A percentile compares a stretch with the other conserved stretches of the same genome.
Evolutionary conservation across 2,329 filamentous ascomycete species (phyloP).

Genomic region (Xylogone sp.): DNA sequence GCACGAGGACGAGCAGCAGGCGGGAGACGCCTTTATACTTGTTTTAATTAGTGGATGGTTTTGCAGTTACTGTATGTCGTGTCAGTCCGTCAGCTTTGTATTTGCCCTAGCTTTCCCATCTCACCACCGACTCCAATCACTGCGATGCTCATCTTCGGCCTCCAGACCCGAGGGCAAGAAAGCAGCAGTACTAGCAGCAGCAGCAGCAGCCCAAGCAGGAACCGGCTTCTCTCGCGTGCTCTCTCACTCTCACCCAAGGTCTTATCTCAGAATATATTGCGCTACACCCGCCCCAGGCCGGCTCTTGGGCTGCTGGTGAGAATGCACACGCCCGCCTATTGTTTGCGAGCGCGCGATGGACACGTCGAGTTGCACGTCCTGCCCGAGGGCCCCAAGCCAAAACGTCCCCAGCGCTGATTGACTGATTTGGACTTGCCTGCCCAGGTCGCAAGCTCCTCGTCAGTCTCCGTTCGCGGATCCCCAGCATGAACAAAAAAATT

Average conservation of each 20-base stretch:
- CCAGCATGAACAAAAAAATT: neutral
- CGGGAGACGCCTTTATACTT: neutral
- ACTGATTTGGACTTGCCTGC: no score
- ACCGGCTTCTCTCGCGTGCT: no score
- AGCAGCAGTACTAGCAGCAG: no score
- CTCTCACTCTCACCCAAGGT: no score
- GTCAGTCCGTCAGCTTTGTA: neutral
- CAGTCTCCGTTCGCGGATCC: neutral
- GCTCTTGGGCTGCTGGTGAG: neutral
- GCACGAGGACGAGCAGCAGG: neutral
- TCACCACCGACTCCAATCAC: neutral
- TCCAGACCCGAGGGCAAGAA: neutral
- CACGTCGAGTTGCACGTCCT: neutral
- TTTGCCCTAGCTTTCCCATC: neutral
- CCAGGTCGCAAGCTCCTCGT: no score
- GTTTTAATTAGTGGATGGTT: neutral
- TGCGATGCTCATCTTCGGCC: neutral
- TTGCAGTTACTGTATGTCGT: neutral
- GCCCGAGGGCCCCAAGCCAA: neutral
- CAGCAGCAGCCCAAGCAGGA: no score
- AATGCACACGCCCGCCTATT: neutral
- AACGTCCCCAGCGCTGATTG: no score
- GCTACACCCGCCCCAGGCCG: neutral
- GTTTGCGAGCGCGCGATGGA: neutral
- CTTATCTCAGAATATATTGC: neutral